Base-by-base conservation (phyloP, 2,329 filamentous ascomycete species). In the Alternaria panax region DNA sequence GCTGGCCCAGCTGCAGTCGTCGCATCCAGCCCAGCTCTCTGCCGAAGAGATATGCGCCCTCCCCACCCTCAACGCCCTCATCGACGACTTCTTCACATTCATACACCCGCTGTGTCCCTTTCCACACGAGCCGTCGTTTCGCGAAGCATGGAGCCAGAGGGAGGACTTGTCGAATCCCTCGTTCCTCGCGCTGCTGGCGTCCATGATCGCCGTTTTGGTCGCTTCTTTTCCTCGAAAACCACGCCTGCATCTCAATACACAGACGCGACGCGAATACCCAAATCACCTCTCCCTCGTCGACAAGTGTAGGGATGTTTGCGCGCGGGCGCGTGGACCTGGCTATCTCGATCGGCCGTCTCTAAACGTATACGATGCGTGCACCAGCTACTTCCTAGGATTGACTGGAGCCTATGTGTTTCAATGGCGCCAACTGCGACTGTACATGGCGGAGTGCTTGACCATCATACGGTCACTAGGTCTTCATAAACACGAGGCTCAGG, bases 51-150 rank as follows among this genome's bases (percentile, higher is more conserved):
- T 93, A 62, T 90, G 89, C 40, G 88, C 90, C 0, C 83, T 89
- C 75, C 85, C 86, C 7, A 87, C 89, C 11, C 80, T 93, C 52
- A 85, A 90, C 68, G 83, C 89, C 2, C 82, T 93, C 16, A 86
- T 93, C 57, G 89, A 93, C 74, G 91, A 93, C 79, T 93, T 92
- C 83, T 93, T 93, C 78, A 92, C 89, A 18, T 92, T 92, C 74
- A 89, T 93, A 53, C 90, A 93, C 68, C 91, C 91, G 1, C 83
- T 93, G 8, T 87, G 86, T 58, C 91, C 91, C 0, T 93, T 93
- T 57, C 91, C 91, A 0, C 91, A 93, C 75, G 90, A 93, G 72
- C 90, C 90, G 0, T 90, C 89, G 4, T 93, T 93, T 74, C 85
- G 90, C 22, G 85, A 87, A 62, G 87, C 87, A 1, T 91, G 92